phyloP scores from a whole-genome alignment of 2,329 filamentous ascomycete genomes.

The Gaeumannomyces tritici region DNA sequence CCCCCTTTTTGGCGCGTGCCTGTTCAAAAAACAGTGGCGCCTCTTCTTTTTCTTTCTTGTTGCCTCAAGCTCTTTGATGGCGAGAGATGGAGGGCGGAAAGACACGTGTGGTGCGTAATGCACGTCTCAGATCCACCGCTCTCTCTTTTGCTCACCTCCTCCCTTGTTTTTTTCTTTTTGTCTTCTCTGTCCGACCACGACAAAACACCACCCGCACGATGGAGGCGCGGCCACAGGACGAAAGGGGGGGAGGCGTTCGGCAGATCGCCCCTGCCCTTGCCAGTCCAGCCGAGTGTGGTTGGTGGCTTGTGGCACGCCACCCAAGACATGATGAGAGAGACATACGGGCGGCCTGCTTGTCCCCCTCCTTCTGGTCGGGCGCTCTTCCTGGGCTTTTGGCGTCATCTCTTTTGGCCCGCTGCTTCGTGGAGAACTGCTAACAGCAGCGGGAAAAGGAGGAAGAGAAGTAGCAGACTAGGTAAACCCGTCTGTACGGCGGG shows the following conservation, averaged over 20 bases:
- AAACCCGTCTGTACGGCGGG: too few species aligned
- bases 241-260: background rate
- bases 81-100: background rate
- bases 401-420: background rate
- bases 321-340: background rate
- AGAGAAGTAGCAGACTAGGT: background rate
- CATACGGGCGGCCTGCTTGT: background rate
- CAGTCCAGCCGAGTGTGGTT: background rate
- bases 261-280: background rate
- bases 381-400: background rate
- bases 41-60: background rate
- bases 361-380: background rate
- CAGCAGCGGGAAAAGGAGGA: background rate
- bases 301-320: background rate
- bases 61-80: background rate
- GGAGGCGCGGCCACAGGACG: background rate
- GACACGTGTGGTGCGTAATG: background rate
- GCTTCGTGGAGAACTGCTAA: background rate
- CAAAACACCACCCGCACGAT: background rate
- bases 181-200: background rate
- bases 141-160: background rate
- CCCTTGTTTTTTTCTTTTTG: too few species aligned
- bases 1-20: background rate
- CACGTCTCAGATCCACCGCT: background rate
- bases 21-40: background rate